A percentile compares a stretch with the other conserved stretches of the same genome.
Conservation (phyloP, 768 basidiomycete genomes). For the Postia placenta region DNA sequence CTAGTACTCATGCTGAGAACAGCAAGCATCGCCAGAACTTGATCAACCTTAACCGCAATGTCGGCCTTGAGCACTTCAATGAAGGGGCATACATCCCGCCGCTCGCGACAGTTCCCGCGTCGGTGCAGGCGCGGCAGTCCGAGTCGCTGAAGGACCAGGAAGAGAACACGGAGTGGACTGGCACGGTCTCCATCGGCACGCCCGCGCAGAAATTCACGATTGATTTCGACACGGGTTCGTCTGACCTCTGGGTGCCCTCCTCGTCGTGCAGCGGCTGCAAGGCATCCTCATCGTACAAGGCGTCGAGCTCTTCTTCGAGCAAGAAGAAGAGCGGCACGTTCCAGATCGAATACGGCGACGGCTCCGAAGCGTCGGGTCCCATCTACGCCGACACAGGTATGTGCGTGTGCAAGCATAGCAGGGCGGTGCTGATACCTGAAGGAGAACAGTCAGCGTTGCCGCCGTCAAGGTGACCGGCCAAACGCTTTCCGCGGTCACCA, state of each 20-base stretch:
- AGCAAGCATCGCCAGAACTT: constrained; percentile 21
- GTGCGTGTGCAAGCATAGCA: not conserved
- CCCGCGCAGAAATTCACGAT: constrained; percentile 10
- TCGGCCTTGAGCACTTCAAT: not conserved
- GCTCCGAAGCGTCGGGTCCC: constrained; percentile 21
- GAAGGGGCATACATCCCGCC: constrained; percentile 1
- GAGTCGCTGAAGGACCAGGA: constrained; percentile 5
- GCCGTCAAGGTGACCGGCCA: constrained; percentile 17
- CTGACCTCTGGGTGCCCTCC: constrained; percentile 22
- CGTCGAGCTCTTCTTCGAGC: constrained; percentile 20
- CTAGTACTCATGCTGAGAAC: not conserved
- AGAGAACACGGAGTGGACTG: constrained; percentile 10
- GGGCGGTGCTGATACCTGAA: no score
- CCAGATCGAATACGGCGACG: constrained; percentile 30
- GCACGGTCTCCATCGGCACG: constrained; percentile 7
- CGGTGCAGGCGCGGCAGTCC: constrained; percentile 2
- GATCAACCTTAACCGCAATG: constrained; percentile 11
- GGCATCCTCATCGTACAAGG: constrained; percentile 12
- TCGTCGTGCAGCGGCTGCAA: constrained; percentile 14
- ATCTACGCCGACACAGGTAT: constrained; percentile 27
- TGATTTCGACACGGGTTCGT: constrained; percentile 18
- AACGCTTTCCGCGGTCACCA: constrained; percentile 9
- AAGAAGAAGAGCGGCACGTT: constrained; percentile 16
- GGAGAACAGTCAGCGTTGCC: constrained; percentile 22
- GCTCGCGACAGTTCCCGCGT: not conserved